phyloP scores from a whole-genome alignment of 1,284 basidiomycete species.

The Polyporus tsugae region DNA sequence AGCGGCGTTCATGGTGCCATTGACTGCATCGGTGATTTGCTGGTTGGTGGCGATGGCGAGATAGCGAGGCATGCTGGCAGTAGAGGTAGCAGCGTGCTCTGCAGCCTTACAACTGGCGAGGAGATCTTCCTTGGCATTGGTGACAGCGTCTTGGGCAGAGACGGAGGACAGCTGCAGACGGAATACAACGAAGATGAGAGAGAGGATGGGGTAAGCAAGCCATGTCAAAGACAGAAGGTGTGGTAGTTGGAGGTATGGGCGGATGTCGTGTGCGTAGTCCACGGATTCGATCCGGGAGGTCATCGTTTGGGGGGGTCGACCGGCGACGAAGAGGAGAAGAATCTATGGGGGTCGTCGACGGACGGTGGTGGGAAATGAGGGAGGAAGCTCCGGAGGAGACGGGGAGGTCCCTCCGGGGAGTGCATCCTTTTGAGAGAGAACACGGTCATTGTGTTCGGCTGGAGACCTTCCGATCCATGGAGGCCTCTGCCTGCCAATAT shows the following conservation, averaged over 20 bases:
- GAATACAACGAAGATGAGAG: constrained; percentile 87
- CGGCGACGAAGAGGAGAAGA: constrained; percentile 52
- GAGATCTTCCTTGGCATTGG: constrained; percentile 75
- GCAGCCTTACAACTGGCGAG: constrained; percentile 84
- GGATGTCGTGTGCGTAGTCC: constrained; percentile 58
- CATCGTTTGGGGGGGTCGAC: constrained; percentile 50
- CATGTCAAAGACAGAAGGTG: constrained; percentile 87
- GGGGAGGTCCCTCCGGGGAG: background rate
- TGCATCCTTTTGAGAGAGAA: constrained; percentile 37
- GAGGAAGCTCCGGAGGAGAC: constrained; percentile 32
- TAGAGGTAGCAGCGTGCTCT: constrained; percentile 81
- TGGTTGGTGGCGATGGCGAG: constrained; percentile 87
- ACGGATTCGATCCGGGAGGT: constrained; percentile 51
- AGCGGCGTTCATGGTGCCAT: constrained; percentile 81
- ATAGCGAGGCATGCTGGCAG: constrained; percentile 88
- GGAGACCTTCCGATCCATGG: background rate
- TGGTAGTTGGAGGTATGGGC: constrained; percentile 84
- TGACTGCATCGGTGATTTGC: constrained; percentile 79
- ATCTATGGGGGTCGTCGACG: constrained; percentile 39
- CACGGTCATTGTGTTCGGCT: constrained; percentile 38
- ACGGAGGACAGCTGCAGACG: constrained; percentile 79
- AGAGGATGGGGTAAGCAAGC: constrained; percentile 86
- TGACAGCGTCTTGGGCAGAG: constrained; percentile 72
- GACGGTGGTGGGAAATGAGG: constrained; percentile 36
- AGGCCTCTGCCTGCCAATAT: background rate